Base-by-base conservation (phyloP, 768 basidiomycete species). In the Pisolithus microcarpus region DNA sequence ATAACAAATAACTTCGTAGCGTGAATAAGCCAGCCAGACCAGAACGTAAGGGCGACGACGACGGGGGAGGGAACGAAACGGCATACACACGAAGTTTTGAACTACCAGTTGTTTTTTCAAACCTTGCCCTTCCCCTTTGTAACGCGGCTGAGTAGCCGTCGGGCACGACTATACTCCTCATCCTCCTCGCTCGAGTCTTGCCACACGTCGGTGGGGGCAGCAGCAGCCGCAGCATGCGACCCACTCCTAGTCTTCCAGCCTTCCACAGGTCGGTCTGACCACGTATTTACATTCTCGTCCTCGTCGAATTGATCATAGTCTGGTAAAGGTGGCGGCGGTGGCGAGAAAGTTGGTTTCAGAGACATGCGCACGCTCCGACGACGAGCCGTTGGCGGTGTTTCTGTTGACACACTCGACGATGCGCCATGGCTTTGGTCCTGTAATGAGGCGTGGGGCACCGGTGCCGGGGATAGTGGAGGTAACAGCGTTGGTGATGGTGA, bases 321-420 rank as follows among this genome's bases (percentile, higher is more conserved):
- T 36, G 81, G 82, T 37, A 84, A 85, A 7, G 87, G 85, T 1
- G 87, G 77, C 0, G 81, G 86, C 1, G 86, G 77, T 0, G 81
- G 69, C 6, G 85, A 85, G 63, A 85, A 88, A 31, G 85, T 87
- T 9, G 89, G 89, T 40, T 82, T 76, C 36, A 90, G 65, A 26
- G 85, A 87, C 47, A 91, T 82, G 7, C 89, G 73, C 31, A 91
- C 89, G 59, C 86, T 88, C 68, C 91, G 91, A 34, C 75, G 62
- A 10, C 78, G 65, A 15, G 13, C 34, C 2, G 57, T 46, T 11
- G 69, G 48, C 0, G 45, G 57, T 8, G 52, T 55, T 38, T 54
- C 59, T 0, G 57, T 58, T 31, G 61, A 59, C 3, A 21, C 43
- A 23, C 23, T 52, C 24, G 64, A 61, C 18, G 58, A 34, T 0